phyloP scores from a whole-genome alignment of 345 rosid genomes.

The Brassica incana region DNA sequence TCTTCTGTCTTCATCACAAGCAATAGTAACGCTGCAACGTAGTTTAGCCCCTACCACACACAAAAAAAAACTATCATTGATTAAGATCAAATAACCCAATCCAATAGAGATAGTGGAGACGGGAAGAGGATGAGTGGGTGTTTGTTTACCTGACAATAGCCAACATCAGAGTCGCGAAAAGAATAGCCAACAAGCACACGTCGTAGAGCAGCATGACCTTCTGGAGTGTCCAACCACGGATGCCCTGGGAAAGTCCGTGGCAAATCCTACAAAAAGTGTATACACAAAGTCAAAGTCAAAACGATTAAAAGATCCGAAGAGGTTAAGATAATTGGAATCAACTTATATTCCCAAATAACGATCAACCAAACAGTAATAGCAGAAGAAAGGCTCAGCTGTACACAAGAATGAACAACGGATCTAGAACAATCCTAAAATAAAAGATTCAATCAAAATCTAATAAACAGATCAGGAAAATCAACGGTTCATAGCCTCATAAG shows the following conservation, averaged over 20 bases:
- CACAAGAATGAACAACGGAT: constrained; percentile 12
- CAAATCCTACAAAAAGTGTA: constrained; percentile 62
- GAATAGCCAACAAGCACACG: constrained; percentile 97
- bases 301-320: neutral
- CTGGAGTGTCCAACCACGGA: constrained; percentile 98
- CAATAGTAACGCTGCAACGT: constrained; percentile 88
- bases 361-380: neutral
- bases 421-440: neutral
- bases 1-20: constrained; percentile 99
- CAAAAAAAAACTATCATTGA: neutral
- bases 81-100: neutral
- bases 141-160: constrained; percentile 86
- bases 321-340: neutral
- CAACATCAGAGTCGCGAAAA: constrained; percentile 98
- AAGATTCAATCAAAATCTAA: neutral
- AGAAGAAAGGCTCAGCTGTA: neutral
- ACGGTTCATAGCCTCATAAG: neutral
- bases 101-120: neutral
- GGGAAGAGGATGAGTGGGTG: constrained; percentile 6
- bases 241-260: constrained; percentile 99
- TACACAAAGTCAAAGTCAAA: neutral
- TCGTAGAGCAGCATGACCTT: constrained; percentile 94
- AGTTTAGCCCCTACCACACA: constrained; percentile 78
- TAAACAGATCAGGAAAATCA: neutral
- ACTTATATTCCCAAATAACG: neutral